Conservation (phyloP, 495 filamentous ascomycete genomes). For the Polyplosphaeria fusca region DNA sequence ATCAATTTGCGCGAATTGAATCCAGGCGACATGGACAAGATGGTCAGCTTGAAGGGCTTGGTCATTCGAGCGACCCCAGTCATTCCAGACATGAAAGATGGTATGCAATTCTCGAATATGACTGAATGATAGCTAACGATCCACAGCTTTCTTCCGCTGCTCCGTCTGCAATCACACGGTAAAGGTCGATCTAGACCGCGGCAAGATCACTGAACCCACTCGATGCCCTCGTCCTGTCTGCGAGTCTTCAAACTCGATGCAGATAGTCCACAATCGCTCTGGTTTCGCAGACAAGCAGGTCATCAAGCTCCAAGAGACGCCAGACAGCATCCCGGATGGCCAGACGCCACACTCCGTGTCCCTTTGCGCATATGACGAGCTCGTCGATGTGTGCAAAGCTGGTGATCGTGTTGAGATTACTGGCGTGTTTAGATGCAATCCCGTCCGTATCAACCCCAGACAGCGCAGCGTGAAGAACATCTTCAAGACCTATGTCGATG, state of each 20-base stretch:
- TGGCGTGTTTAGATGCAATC: slow-evolving; percentile 91
- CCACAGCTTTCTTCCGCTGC: slow-evolving; percentile 77
- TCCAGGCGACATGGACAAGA: slow-evolving; percentile 94
- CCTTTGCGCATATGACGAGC: slow-evolving; percentile 91
- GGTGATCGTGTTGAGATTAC: slow-evolving; percentile 96
- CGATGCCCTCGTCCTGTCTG: slow-evolving; percentile 83
- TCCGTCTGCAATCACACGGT: slow-evolving; percentile 87
- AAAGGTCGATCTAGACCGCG: slow-evolving; percentile 86
- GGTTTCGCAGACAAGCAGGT: slow-evolving; percentile 96
- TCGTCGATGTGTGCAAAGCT: slow-evolving; percentile 96
- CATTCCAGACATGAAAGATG: slow-evolving; percentile 96
- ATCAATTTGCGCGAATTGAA: slow-evolving; percentile 95
- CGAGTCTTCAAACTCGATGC: slow-evolving; percentile 88
- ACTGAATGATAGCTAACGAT: slow-evolving; percentile 2
- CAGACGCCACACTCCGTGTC: slow-evolving; percentile 99
- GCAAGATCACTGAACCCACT: slow-evolving; percentile 93
- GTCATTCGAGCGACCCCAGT: slow-evolving; percentile 94
- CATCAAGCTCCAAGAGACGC: slow-evolving; percentile 97
- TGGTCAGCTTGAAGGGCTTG: slow-evolving; percentile 92
- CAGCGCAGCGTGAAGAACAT: slow-evolving; percentile 88
- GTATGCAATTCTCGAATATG: slow-evolving; percentile 38
- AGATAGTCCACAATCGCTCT: slow-evolving; percentile 95
- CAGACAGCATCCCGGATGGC: slow-evolving; percentile 87
- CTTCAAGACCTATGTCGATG: slow-evolving; percentile 97
- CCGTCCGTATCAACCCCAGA: slow-evolving; percentile 91